Evolutionary conservation across 192 early-diverging fungal species (phyloP), one percentile per base, ranked within the genome.

Genomic region (Entomortierella beljakovae): DNA sequence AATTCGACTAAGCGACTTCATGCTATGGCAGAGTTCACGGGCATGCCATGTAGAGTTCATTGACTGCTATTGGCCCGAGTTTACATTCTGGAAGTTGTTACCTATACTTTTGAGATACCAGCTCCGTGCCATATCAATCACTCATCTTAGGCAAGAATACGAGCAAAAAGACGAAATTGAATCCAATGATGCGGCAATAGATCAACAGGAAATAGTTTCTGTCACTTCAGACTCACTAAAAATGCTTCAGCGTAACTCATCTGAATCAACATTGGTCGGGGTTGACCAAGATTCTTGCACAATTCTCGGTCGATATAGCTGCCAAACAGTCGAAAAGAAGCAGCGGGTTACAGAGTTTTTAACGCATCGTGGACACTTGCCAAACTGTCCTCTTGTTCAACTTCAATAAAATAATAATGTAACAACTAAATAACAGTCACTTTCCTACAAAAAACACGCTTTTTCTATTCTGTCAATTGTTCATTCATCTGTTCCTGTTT

Each of bases 41-140:
- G 74, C 83, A 51, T 92, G 92, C 33, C 91, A 93, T 28, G 89
- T 98, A 37, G 91, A 95, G 55, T 99, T 98, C 84, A 87, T 97
- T 18, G 85, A 95, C 34, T 91, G 91, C 18, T 89, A 89, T 50
- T 99, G 98, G 98, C 98, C 98, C 9, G 95, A 98, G 52, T 99
- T 99, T 74, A 91, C 92, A 0, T 90, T 98, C 42, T 93, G 90
- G 88, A 83, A 94, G 35, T 90, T 98, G 76, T 71, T 97, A 32
- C 90, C 90, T 6, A 90, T 95, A 5, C 71, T 98, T 20, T 55
- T 97, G 0, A 85, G 92, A 40, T 99, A 92, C 69, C 97, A 99
- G 81, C 50, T 90, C 1, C 61, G 68, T 6, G 75, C 75, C 5
- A 35, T 9, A 8, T 65, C 66, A 2, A 60, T 79, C 7, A 56